Conservation (phyloP, 2,329 filamentous ascomycete genomes). For the Colletotrichum paranaense region DNA sequence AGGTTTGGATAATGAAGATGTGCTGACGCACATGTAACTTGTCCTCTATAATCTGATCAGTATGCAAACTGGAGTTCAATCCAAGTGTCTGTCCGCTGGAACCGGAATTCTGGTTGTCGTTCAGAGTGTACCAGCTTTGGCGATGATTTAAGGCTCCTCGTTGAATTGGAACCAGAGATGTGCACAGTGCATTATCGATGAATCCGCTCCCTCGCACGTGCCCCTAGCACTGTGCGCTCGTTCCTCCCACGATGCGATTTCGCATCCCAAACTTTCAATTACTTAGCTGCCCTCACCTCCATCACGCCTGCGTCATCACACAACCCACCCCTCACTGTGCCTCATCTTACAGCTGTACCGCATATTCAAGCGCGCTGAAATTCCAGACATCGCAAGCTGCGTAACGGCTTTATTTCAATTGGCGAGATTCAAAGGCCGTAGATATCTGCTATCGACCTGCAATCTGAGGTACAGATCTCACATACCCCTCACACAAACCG, state of each 20-base stretch:
- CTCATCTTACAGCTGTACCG: not conserved
- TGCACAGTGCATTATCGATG: not conserved
- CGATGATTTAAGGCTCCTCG: not conserved
- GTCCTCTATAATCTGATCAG: no score
- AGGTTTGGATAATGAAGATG: no score
- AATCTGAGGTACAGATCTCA: not conserved
- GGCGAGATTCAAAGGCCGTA: not conserved
- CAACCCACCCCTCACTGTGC: not conserved
- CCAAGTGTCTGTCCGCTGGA: not conserved
- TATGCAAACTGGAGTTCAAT: no score
- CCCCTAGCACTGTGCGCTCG: not conserved
- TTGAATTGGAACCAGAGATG: not conserved
- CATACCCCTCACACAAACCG: not conserved
- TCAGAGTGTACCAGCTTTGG: not conserved
- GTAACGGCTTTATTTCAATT: not conserved
- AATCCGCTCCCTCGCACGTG: not conserved
- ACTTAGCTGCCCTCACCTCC: slow-evolving; percentile 13
- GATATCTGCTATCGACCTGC: not conserved
- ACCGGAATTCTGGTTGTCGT: not conserved
- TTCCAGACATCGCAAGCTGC: not conserved
- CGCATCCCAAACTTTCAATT: slow-evolving; percentile 23
- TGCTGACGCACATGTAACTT: no score
- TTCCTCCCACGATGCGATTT: slow-evolving; percentile 7
- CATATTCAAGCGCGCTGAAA: not conserved
- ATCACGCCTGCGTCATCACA: slow-evolving; percentile 33